Conservation (phyloP, 2,329 filamentous ascomycete genomes). For the Xylaria sp. region DNA sequence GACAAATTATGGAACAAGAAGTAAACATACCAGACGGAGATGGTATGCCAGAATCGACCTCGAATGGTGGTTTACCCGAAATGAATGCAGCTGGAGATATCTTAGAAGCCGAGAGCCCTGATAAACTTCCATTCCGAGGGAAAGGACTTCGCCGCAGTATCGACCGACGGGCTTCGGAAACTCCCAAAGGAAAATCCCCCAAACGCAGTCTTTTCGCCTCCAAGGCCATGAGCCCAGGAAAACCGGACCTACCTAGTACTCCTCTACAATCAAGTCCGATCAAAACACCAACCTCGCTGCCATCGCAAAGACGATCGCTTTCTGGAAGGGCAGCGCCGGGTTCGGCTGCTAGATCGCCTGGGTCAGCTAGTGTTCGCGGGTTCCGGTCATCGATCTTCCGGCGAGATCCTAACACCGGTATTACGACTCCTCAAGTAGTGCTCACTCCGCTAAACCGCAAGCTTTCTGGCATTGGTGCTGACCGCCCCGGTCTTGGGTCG, state of each 20-base stretch:
- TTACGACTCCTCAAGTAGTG: conserved; percentile 70
- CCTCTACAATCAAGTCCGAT: conserved; percentile 58
- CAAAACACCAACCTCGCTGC: conserved; percentile 60
- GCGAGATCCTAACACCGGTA: conserved; percentile 57
- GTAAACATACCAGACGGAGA: conserved; percentile 59
- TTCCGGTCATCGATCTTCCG: conserved; percentile 53
- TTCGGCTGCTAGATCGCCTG: conserved; percentile 37
- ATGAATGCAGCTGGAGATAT: conserved; percentile 52
- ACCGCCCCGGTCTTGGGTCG: conserved; percentile 77
- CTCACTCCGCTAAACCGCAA: conserved; percentile 69
- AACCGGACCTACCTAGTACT: conserved; percentile 56
- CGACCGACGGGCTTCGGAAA: conserved; percentile 54
- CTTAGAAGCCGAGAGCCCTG: conserved; percentile 64
- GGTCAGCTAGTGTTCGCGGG: conserved; percentile 37
- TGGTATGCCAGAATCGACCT: conserved; percentile 54
- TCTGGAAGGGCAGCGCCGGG: conserved; percentile 56
- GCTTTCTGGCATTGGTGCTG: conserved; percentile 75
- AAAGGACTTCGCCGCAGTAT: conserved; percentile 61
- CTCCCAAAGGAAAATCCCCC: conserved; percentile 50
- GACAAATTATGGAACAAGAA: conserved; percentile 69
- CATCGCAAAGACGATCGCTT: conserved; percentile 55
- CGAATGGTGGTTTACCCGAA: conserved; percentile 47
- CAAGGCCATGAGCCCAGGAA: conserved; percentile 40
- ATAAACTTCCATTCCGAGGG: conserved; percentile 62
- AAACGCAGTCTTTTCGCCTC: conserved; percentile 39